These are phyloP conservation scores for Cardamine resedifolia DNA, from an alignment of 345 rosid genomes.

Conservation along the genomic window DNA sequence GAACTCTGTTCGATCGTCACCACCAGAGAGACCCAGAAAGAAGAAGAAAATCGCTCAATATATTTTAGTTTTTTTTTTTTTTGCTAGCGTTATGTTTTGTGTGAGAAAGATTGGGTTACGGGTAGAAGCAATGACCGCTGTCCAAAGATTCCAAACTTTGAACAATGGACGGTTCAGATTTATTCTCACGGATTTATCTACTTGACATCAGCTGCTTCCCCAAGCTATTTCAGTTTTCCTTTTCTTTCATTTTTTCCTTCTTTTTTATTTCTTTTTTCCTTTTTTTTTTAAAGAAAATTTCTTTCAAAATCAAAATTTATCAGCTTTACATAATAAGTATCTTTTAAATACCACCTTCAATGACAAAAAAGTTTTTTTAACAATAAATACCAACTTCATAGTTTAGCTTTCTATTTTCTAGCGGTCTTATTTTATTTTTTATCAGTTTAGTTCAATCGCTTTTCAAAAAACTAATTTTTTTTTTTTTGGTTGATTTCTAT, in stretches of 20 bases:
- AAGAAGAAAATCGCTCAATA: neutral
- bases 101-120: slow-evolving; percentile 43
- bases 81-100: slow-evolving; percentile 23
- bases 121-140: slow-evolving; percentile 46
- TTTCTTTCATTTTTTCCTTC: neutral
- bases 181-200: slow-evolving; percentile 29
- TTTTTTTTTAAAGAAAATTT: neutral
- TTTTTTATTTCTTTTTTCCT: too few species aligned
- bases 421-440: neutral
- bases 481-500: neutral
- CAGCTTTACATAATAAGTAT: neutral
- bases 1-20: slow-evolving; percentile 31
- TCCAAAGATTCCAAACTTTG: slow-evolving; percentile 33
- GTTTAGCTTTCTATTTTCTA: neutral
- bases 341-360: neutral
- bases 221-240: neutral
- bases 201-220: slow-evolving; percentile 36
- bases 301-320: neutral
- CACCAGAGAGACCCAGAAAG: slow-evolving; percentile 14
- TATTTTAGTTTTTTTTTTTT: neutral
- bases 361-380: too few species aligned
- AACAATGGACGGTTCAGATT: slow-evolving; percentile 40
- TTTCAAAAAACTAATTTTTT: neutral
- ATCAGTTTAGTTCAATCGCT: neutral
- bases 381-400: neutral